These are phyloP conservation scores for Fusarium anthophilum DNA, from an alignment of 2,329 filamentous ascomycete species.

Conservation along the genomic window DNA sequence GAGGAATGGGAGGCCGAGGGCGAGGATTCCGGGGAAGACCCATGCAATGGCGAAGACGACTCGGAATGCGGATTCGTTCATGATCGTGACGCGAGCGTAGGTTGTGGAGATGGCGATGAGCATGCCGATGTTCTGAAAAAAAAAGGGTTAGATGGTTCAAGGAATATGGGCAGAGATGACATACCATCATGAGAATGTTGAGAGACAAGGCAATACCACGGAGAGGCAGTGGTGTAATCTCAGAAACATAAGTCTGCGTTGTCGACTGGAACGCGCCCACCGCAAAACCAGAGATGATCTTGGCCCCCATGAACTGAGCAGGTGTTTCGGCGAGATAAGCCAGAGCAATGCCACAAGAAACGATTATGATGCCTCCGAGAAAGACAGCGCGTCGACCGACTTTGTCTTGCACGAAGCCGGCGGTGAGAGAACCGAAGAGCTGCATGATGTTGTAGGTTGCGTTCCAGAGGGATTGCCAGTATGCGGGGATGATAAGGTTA, in stretches of 20 bases:
- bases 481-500: constrained; percentile 5
- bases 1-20: constrained; percentile 15
- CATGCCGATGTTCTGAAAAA: not conserved
- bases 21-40: constrained; percentile 8
- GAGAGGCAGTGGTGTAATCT: not conserved
- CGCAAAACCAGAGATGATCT: constrained; percentile 10
- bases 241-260: constrained; percentile 14
- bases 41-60: constrained; percentile 6
- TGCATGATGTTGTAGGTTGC: constrained; percentile 12
- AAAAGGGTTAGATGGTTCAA: too few relatives aligned
- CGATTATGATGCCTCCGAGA: not conserved
- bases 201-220: constrained; percentile 2
- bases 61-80: constrained; percentile 8
- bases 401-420: constrained; percentile 1
- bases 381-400: not conserved
- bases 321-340: constrained; percentile 5
- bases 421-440: not conserved
- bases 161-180: too few relatives aligned
- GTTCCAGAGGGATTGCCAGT: constrained; percentile 13
- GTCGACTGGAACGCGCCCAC: constrained; percentile 13
- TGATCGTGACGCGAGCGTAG: not conserved
- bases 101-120: not conserved
- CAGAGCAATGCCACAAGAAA: not conserved
- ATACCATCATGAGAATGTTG: constrained; percentile 5
- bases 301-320: constrained; percentile 15